phyloP scores from a whole-genome alignment of 768 basidiomycete genomes.

The Boletus bicolor region DNA sequence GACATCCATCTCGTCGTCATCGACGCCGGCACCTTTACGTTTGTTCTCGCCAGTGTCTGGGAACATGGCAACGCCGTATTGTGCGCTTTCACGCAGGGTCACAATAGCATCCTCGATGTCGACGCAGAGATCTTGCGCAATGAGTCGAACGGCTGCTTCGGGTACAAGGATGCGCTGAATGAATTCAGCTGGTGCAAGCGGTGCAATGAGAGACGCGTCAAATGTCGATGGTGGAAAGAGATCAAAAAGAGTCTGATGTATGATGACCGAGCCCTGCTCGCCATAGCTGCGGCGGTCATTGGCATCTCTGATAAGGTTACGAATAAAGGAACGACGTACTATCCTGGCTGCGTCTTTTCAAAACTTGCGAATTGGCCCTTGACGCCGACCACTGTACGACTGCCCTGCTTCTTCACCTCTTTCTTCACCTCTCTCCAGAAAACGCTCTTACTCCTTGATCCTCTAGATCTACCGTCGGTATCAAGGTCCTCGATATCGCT shows the following conservation, averaged over 20 bases:
- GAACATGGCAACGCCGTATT: slow-evolving; percentile 85
- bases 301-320: neutral
- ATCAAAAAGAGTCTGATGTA: slow-evolving; percentile 71
- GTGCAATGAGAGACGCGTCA: slow-evolving; percentile 49
- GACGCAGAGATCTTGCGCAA: slow-evolving; percentile 67
- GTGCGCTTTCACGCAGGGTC: slow-evolving; percentile 70
- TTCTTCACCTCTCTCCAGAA: slow-evolving; percentile 70
- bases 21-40: slow-evolving; percentile 36
- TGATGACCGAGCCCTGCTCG: slow-evolving; percentile 77
- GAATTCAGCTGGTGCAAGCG: slow-evolving; percentile 74
- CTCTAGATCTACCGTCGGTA: slow-evolving; percentile 1
- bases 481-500: slow-evolving; percentile 20
- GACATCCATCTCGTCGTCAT: slow-evolving; percentile 29
- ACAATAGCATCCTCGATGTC: slow-evolving; percentile 46
- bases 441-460: slow-evolving; percentile 42
- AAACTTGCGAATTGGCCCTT: slow-evolving; percentile 77
- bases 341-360: slow-evolving; percentile 82
- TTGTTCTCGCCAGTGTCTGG: slow-evolving; percentile 42
- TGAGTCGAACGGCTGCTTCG: slow-evolving; percentile 78
- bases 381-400: slow-evolving; percentile 62
- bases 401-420: slow-evolving; percentile 63
- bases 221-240: slow-evolving; percentile 67
- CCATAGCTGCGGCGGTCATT: slow-evolving; percentile 60
- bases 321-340: slow-evolving; percentile 51
- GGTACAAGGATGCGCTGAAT: slow-evolving; percentile 86